Evolutionary conservation across 139 green algal genomes (phyloP).

Genomic region (Eudorina sp.): DNA sequence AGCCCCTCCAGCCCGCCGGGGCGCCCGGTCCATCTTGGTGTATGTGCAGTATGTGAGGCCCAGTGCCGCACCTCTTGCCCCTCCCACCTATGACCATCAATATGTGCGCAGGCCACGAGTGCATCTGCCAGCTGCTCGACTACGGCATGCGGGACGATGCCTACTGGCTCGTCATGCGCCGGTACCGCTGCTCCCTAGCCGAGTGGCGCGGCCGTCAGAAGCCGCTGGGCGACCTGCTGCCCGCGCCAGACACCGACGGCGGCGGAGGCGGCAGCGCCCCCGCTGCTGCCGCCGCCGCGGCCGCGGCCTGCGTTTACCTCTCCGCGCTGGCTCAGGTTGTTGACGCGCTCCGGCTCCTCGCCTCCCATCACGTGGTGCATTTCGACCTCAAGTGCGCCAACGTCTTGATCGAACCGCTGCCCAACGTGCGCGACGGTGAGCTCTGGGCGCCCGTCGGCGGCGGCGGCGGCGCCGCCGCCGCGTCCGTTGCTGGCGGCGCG

Average conservation of each 20-base stretch:
- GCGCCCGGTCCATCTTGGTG: too few relatives aligned
- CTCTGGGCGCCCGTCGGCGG: constrained; percentile 67
- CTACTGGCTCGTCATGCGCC: constrained; percentile 79
- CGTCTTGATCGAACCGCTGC: constrained; percentile 78
- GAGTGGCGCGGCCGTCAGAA: constrained; percentile 71
- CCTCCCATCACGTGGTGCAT: constrained; percentile 77
- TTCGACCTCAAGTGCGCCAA: constrained; percentile 95
- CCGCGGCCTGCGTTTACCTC: constrained; percentile 23
- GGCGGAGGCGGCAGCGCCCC: background rate
- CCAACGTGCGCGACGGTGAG: constrained; percentile 68
- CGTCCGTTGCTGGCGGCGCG: background rate
- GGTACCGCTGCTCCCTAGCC: constrained; percentile 77
- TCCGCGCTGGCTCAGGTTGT: constrained; percentile 65
- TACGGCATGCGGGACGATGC: constrained; percentile 77
- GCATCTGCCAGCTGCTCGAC: constrained; percentile 76
- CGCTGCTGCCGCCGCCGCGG: background rate
- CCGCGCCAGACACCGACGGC: background rate
- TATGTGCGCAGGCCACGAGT: background rate
- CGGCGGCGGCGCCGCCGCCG: too few relatives aligned
- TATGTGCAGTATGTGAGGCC: too few relatives aligned
- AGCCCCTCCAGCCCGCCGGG: too few relatives aligned
- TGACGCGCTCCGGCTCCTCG: constrained; percentile 60
- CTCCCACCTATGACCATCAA: background rate
- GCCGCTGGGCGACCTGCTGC: background rate
- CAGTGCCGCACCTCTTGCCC: too few relatives aligned